Evolutionary conservation across 1,284 basidiomycete species (phyloP), one percentile per base, ranked within the genome.

Genomic region (Ganoderma resinaceum): DNA sequence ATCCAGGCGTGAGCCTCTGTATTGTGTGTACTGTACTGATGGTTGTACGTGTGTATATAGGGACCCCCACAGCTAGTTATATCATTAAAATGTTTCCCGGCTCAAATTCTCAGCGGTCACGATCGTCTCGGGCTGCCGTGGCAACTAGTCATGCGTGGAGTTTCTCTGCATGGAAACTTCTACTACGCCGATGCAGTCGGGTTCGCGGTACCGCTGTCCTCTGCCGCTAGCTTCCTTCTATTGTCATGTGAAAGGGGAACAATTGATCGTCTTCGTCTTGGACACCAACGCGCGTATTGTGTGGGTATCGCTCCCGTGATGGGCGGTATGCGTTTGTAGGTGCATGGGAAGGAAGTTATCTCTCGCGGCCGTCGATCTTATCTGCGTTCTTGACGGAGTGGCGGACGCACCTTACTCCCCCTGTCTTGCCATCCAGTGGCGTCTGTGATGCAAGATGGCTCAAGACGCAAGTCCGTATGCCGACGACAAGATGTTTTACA

Each of bases 1-100:
- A 72, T 82, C n/a, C 62, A 76, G 31, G 75, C 63, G 11, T 61
- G 40, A 61, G 20, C 8, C n/a, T 49, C 18, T 20, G 26, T 43
- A 14, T 31, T 18, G 16, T 29, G 14, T 53, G 29, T 29, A 53
- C 6, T 53, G 29, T 43, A 16, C 49, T 55, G 6, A 52, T 35
- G 2, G 37, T 37, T 18, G 38, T n/a, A n/a, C 5, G 20, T 59
- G 57, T 61, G 14, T 43, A 31, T 31, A 6, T 31, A 31, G 29
- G 23, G n/a, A 23, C 23, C 11, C 26, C 5, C 46, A 12, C 23
- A 49, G 46, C 46, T 49, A 26, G 46, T 23, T 49, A 49, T 49
- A 12, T 12, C 46, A 49, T 26, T 11, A 23, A 46, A 38, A 18
- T 42, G 40, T 49, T 14, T 49, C 23, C 12, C 46, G 11, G 46